phyloP scores from a whole-genome alignment of 345 rosid species.

The Sonneratia alba region DNA sequence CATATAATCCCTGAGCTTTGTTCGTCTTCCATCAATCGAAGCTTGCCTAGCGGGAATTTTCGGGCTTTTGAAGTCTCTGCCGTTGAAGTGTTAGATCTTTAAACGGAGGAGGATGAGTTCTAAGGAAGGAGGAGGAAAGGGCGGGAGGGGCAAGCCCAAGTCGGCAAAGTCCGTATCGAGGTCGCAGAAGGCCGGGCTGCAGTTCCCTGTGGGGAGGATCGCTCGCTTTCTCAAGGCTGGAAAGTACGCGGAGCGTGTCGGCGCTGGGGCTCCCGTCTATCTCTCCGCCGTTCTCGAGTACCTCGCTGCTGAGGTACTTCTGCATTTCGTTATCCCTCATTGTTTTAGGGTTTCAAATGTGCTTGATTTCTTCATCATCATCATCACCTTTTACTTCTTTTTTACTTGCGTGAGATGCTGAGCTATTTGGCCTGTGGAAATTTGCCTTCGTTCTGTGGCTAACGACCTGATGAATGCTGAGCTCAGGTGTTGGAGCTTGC shows the following conservation, averaged over 20 bases:
- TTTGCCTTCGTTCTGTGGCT: neutral
- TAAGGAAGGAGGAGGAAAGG: constrained; percentile 37
- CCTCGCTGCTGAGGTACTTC: constrained; percentile 61
- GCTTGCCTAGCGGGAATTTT: too few relatives aligned
- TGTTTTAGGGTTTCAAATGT: neutral
- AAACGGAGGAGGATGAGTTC: constrained; percentile 36
- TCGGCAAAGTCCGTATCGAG: constrained; percentile 53
- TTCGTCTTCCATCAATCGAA: neutral
- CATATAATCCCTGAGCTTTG: constrained; percentile 14
- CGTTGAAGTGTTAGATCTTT: neutral
- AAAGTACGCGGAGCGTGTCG: constrained; percentile 71
- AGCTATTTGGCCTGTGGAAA: neutral
- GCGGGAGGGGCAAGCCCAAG: constrained; percentile 67
- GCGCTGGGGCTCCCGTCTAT: constrained; percentile 75
- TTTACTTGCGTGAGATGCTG: too few relatives aligned
- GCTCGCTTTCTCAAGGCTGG: constrained; percentile 72
- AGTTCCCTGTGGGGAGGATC: constrained; percentile 72
- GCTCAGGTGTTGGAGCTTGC: too few relatives aligned
- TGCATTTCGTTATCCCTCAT: neutral
- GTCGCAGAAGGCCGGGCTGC: constrained; percentile 66
- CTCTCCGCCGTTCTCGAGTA: constrained; percentile 76
- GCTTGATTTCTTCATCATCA: too few relatives aligned
- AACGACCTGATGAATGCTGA: too few relatives aligned
- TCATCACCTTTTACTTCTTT: too few relatives aligned
- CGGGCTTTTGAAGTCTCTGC: neutral